Conservation (phyloP, 768 basidiomycete species). For the Gloeophyllum trabeum region DNA sequence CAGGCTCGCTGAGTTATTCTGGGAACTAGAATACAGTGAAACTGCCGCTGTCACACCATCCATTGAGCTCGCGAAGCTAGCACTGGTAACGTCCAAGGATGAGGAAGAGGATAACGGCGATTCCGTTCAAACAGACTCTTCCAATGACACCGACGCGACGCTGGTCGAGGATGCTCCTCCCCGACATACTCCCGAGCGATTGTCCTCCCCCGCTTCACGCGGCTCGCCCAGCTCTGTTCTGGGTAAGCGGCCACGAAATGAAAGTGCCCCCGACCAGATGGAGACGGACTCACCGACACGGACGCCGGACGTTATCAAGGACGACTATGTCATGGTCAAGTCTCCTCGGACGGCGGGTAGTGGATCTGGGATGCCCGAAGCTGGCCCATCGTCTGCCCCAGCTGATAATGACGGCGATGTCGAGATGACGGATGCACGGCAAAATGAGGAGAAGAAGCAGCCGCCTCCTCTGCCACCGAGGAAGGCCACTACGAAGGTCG, state of each 20-base stretch:
- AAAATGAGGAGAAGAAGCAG: conserved; percentile 19
- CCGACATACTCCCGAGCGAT: conserved; percentile 8
- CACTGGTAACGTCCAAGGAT: conserved; percentile 81
- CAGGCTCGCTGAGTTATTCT: conserved; percentile 73
- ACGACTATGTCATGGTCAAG: conserved; percentile 29
- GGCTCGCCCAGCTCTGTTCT: conserved; percentile 42
- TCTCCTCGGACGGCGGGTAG: conserved; percentile 13
- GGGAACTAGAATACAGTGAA: conserved; percentile 57
- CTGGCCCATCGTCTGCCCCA: conserved; percentile 6
- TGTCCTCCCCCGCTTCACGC: conserved; percentile 7
- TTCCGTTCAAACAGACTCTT: conserved; percentile 64
- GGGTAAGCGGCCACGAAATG: conserved; percentile 55
- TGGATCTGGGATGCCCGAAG: conserved; percentile 4
- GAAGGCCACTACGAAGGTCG: conserved; percentile 30
- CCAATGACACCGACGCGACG: conserved; percentile 83
- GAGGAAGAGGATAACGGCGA: conserved; percentile 79
- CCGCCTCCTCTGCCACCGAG: conserved; percentile 49
- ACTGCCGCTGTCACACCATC: conserved; percentile 68
- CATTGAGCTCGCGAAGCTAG: conserved; percentile 82
- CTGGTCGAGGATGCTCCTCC: conserved; percentile 61
- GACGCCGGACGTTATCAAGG: too few species aligned
- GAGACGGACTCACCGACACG: too few species aligned
- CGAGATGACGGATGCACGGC: conserved; percentile 14
- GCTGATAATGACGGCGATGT: conserved; percentile 12
- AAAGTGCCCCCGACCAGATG: too few species aligned